These are phyloP conservation scores for Backusella luteola DNA, from an alignment of 192 early-diverging fungal genomes.

Conservation along the genomic window DNA sequence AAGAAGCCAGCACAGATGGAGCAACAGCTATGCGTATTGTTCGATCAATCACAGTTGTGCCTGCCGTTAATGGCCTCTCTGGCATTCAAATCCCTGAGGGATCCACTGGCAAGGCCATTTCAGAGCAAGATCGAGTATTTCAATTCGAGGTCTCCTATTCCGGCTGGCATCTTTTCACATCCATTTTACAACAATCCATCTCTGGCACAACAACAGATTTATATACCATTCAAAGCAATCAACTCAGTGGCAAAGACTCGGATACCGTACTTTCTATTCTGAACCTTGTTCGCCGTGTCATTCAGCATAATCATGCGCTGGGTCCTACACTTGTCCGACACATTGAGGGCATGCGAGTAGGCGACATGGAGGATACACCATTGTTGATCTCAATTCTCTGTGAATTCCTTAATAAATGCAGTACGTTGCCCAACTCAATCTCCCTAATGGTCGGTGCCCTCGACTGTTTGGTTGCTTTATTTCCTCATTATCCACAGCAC, in stretches of 20 bases:
- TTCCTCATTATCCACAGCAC: conserved; percentile 17
- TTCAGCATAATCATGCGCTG: not conserved
- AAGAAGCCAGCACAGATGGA: not conserved
- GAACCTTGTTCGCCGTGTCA: conserved; percentile 15
- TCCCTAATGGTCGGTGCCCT: conserved; percentile 13
- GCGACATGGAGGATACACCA: not conserved
- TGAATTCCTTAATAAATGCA: conserved; percentile 3
- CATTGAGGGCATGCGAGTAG: conserved; percentile 6
- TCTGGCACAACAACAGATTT: not conserved
- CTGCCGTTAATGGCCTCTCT: not conserved
- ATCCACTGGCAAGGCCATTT: not conserved
- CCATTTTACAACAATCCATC: not conserved
- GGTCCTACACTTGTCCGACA: conserved; percentile 6
- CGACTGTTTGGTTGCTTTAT: conserved; percentile 13
- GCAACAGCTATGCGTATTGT: not conserved
- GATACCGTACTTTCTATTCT: conserved; percentile 15
- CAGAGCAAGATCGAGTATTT: not conserved
- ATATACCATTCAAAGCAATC: conserved; percentile 3
- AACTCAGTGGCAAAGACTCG: conserved; percentile 4
- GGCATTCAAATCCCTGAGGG: conserved; percentile 8
- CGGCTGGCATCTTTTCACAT: conserved; percentile 23
- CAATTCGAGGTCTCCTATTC: conserved; percentile 21
- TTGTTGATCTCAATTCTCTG: conserved; percentile 5
- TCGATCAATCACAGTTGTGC: not conserved
- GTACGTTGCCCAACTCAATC: not conserved